Base-by-base conservation (phyloP, 2,329 filamentous ascomycete species). In the Didymella glomerata region DNA sequence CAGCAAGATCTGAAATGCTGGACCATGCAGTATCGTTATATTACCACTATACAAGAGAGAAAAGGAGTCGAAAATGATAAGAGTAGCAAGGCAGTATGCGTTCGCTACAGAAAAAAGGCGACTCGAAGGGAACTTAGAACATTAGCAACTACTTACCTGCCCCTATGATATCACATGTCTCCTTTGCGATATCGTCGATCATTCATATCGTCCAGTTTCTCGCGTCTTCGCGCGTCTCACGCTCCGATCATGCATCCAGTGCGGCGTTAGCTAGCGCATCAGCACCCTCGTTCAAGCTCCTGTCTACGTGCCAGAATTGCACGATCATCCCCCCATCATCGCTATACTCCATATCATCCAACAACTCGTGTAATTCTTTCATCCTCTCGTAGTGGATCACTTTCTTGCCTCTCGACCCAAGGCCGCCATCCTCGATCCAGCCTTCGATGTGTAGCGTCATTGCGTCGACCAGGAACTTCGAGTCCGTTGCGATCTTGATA, bases 301-400 rank as follows among this genome's bases (percentile, higher is more conserved):
- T 58, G 7, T 60, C 57, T 11, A 76, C 60, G 34, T 67, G 62
- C 72, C 64, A 72, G 48, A 76, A 74, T 42, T 68, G 61, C 22
- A 75, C 63, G 10, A 66, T 50, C 1, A 68, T 51, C 3, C 59
- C 54, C 10, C 48, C 46, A 1, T 53, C 16, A 20, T 68, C 64
- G 6, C 46, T 9, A 32, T 13, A 32, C n/a, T 32, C 44, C 44
- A 46, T 46, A 10, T 32, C 27, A 22, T 46, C 27, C 3, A 46
- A 11, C 27, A 32, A n/a, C 44, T 32, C 44, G 13, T 32, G 27
- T n/a, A 46, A 46, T 10, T n/a, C 44, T 27, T 46, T 46, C 27
- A 46, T 4, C n/a, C 27, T 13, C 3, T 46, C 27, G 11, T 46
- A 46, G 14, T 46, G 44, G 3, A n/a, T 27, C 14, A 46, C 44